phyloP scores from a whole-genome alignment of 106 monocot genomes.

The Dendrobium catenatum region DNA sequence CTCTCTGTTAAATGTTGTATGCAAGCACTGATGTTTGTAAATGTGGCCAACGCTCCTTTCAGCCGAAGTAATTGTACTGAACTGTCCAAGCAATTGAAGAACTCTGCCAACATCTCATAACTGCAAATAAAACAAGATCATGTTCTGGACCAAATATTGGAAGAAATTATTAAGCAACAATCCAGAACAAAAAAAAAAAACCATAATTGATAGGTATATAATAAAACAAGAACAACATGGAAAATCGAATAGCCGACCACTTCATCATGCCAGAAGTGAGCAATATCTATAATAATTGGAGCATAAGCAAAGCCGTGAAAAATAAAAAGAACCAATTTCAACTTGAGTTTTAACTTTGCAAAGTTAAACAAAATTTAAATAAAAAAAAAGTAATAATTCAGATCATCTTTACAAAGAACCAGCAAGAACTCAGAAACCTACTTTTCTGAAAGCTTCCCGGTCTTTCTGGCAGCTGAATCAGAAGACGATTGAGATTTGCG shows the following conservation, averaged over 20 bases:
- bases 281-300: neutral
- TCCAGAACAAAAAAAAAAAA: neutral
- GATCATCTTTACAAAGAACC: neutral
- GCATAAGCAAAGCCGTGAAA: neutral
- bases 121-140: slow-evolving; percentile 14
- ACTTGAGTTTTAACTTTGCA: neutral
- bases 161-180: neutral
- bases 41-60: slow-evolving; percentile 37
- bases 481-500: neutral
- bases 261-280: neutral
- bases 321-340: neutral
- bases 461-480: slow-evolving; percentile 2
- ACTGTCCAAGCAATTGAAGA: slow-evolving; percentile 57
- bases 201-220: neutral
- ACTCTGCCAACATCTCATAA: slow-evolving; percentile 48
- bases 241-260: neutral
- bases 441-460: slow-evolving; percentile 45
- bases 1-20: slow-evolving; percentile 43
- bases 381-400: neutral
- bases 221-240: neutral
- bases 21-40: slow-evolving; percentile 42
- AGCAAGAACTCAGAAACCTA: slow-evolving; percentile 8
- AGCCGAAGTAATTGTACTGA: slow-evolving; percentile 49
- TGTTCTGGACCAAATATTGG: neutral
- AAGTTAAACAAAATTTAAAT: neutral